Conservation (phyloP, 2,329 filamentous ascomycete species). For the Whalleya microplaca region DNA sequence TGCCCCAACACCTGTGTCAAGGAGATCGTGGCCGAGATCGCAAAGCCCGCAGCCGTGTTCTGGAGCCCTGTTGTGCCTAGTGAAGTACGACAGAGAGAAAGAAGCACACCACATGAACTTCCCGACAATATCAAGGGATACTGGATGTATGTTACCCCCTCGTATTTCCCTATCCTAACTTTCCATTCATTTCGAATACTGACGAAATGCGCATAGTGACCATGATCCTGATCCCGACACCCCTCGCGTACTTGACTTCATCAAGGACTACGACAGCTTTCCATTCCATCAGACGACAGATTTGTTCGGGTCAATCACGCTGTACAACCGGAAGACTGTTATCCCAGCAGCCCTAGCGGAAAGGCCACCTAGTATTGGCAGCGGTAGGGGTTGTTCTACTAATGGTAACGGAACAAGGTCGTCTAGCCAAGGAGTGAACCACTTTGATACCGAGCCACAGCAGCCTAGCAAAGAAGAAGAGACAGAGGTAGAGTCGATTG, state of each 20-base stretch:
- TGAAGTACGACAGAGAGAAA: conserved; percentile 3
- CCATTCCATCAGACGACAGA: conserved; percentile 12
- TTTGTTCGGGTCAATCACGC: conserved; percentile 10
- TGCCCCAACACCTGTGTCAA: conserved; percentile 8
- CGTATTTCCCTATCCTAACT: neutral
- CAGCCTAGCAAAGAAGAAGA: too few relatives aligned
- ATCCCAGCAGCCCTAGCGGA: neutral
- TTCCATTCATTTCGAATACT: neutral
- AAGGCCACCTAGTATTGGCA: neutral
- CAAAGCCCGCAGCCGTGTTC: conserved; percentile 25
- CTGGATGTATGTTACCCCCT: too few relatives aligned
- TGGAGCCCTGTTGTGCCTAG: conserved; percentile 12
- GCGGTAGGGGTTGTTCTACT: too few relatives aligned
- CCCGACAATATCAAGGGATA: too few relatives aligned
- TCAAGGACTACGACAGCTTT: conserved; percentile 7
- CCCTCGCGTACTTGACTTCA: conserved; percentile 13
- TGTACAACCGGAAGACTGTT: conserved; percentile 8
- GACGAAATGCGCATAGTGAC: neutral
- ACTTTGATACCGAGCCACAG: too few relatives aligned
- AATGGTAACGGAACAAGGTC: too few relatives aligned
- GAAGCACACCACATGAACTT: neutral
- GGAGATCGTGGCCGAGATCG: conserved; percentile 24
- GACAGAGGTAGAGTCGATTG: too few relatives aligned
- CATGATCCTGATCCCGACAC: conserved; percentile 11
- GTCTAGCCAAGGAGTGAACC: too few relatives aligned